Evolutionary conservation across 805 yeast species (phyloP), one percentile per base, ranked within the genome.

Genomic region (Yarrowia keelungensis): DNA sequence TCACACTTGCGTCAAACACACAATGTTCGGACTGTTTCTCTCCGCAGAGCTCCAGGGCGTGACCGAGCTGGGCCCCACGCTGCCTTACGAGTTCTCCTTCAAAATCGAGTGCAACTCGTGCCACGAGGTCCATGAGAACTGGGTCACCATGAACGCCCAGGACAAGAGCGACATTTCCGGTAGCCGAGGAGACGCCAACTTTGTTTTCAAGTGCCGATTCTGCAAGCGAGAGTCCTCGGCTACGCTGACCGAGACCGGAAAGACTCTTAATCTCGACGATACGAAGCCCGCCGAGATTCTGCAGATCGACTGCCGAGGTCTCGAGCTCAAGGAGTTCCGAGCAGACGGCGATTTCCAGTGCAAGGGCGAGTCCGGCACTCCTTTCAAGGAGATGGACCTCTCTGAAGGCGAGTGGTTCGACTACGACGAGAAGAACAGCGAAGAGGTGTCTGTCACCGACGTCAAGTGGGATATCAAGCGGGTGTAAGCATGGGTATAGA

Each of bases 341-440:
- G 90, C 97, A 2, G 84, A 83, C 47, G 95, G 94, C 0, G 77
- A 76, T 53, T 89, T 89, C 76, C 73, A 76, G 39, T 87, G 89
- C 68, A 79, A 75, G 49, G 90, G 90, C 12, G 87, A 85, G 14
- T 76, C 85, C 2, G 77, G 79, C 12, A 81, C 89, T 10, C 77
- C 76, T 67, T 91, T 90, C 74, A 75, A 75, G 7, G 91, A 89
- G 38, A 84, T 92, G 35, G 95, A 89, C 69, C 80, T 92, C 38
- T 84, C 82, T 45, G 97, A 91, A 35, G 87, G 86, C 67, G 98
- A 95, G 76, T 93, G 97, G 93, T 95, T 88, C 76, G 99, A 95
- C 74, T 95, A 93, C 75, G 98, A 95, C 76, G 98, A 95, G 69
- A 85, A 87, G 72, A 88, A 89, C 8, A 85, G 86, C 12, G 85